A percentile compares a stretch with the other conserved stretches of the same genome.
These are phyloP conservation scores for Pseudozyma pruni DNA, from an alignment of 1,284 basidiomycete species.

Conservation along the genomic window DNA sequence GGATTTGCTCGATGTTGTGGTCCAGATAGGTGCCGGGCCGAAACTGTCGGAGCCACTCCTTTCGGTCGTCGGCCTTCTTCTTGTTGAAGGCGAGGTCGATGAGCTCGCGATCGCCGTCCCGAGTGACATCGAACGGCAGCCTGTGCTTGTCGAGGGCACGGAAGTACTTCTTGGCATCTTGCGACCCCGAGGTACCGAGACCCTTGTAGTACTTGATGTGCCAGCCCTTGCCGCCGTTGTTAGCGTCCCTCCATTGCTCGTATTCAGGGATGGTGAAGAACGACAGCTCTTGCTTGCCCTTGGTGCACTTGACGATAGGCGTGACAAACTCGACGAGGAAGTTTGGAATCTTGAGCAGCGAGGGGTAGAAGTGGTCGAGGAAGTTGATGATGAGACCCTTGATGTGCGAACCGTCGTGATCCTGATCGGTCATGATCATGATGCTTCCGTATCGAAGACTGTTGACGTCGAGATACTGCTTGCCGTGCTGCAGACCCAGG, in stretches of 20 bases:
- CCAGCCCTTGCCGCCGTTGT: slow-evolving; percentile 86
- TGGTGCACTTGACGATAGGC: slow-evolving; percentile 87
- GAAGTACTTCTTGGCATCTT: slow-evolving; percentile 93
- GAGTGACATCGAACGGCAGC: slow-evolving; percentile 86
- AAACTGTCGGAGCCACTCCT: slow-evolving; percentile 96
- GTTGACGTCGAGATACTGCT: slow-evolving; percentile 79
- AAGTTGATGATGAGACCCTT: slow-evolving; percentile 99
- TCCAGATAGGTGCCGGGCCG: slow-evolving; percentile 96
- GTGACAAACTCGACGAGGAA: slow-evolving; percentile 99
- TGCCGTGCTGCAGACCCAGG: slow-evolving; percentile 92
- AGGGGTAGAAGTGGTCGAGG: slow-evolving; percentile 96
- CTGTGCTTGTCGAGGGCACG: slow-evolving; percentile 90
- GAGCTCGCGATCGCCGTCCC: slow-evolving; percentile 84
- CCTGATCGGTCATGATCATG: slow-evolving; percentile 99
- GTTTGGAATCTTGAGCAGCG: slow-evolving; percentile 86
- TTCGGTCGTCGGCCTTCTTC: slow-evolving; percentile 98
- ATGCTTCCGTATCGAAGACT: slow-evolving; percentile 90
- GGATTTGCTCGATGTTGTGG: slow-evolving; percentile 86
- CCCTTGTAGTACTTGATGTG: slow-evolving; percentile 81
- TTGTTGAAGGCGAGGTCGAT: slow-evolving; percentile 99
- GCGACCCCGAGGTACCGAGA: slow-evolving; percentile 90
- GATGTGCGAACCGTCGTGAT: slow-evolving; percentile 99
- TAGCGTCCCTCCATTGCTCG: slow-evolving; percentile 87
- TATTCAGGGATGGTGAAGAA: slow-evolving; percentile 99
- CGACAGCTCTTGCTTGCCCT: slow-evolving; percentile 81